Evolutionary conservation across 2,329 filamentous ascomycete genomes (phyloP), one percentile per base, ranked within the genome.

Genomic region (Paraconiothyrium brasiliense): DNA sequence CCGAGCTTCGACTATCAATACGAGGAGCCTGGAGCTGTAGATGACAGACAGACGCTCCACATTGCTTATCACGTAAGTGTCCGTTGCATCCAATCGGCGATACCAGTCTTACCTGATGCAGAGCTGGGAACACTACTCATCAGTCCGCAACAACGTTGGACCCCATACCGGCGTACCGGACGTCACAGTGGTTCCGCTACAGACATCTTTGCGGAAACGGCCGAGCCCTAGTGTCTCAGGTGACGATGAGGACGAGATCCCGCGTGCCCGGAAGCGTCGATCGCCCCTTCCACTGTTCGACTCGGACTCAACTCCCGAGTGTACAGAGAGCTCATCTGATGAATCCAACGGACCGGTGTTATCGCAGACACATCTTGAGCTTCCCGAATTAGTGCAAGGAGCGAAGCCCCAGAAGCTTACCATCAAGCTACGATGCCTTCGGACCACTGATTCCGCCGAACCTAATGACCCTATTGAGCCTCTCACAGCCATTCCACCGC

Each of bases 71-170:
- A 89, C 69, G 87, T 88, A 83, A 79, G 85, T 80, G 3, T 30
- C 10, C 32, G 32, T 35, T n/a, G 14, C 13, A 6, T 13, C 22
- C 35, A 30, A 14, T 47, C 37, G 34, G 32, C 37, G 22, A 46
- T 46, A 5, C 44, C n/a, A 50, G 61, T 57, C 71, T 76, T 55
- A 75, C 60, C 46, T 35, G 49, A 57, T 66, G 37, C 71, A 89
- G 85, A 82, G 79, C 49, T 90, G 86, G 80, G 84, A 90, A 71
- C 89, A 90, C 72, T 90, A 89, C 76, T 90, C 87, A 4, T 90
- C 88, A 0, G 86, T 91, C 66, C 84, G 88, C 58, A 87, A 87
- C 69, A 76, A 86, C 49, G 76, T 85, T 63, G 87, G 87, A 7
- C 86, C 86, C 8, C 86, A 88, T 71, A 81, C 79, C 34, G 88